Conservation (phyloP, 495 filamentous ascomycete species). For the Lentithecium fluviatile region DNA sequence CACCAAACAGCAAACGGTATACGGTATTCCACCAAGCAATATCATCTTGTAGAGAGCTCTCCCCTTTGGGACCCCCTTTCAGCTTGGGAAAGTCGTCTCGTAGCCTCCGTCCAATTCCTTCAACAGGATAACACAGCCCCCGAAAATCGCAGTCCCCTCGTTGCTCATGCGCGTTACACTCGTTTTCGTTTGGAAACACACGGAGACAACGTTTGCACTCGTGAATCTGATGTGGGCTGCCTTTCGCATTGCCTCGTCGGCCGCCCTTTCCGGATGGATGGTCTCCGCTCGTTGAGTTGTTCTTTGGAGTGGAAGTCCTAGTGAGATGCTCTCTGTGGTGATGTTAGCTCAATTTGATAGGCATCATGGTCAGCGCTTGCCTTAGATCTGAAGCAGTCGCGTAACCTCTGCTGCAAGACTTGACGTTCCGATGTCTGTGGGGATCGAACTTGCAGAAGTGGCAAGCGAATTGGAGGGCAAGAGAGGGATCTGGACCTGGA, state of each 20-base stretch:
- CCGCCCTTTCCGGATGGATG: too few species aligned
- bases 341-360: neutral
- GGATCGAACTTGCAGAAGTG: neutral
- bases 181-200: neutral
- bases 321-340: neutral
- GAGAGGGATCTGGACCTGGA: neutral
- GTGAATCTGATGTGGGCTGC: neutral
- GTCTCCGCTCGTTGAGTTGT: too few species aligned
- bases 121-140: neutral
- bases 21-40: neutral
- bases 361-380: neutral
- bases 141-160: neutral
- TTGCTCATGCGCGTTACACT: neutral
- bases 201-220: neutral
- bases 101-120: neutral
- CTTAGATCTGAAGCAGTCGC: neutral
- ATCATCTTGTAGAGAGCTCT: neutral
- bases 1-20: too few species aligned
- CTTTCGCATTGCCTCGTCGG: too few species aligned
- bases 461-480: neutral
- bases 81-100: neutral
- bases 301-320: too few species aligned
- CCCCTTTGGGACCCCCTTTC: neutral
- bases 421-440: neutral
- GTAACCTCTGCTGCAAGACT: neutral